phyloP scores from a whole-genome alignment of 1,139 yeast genomes.

The Schwanniomyces etchellsii region DNA sequence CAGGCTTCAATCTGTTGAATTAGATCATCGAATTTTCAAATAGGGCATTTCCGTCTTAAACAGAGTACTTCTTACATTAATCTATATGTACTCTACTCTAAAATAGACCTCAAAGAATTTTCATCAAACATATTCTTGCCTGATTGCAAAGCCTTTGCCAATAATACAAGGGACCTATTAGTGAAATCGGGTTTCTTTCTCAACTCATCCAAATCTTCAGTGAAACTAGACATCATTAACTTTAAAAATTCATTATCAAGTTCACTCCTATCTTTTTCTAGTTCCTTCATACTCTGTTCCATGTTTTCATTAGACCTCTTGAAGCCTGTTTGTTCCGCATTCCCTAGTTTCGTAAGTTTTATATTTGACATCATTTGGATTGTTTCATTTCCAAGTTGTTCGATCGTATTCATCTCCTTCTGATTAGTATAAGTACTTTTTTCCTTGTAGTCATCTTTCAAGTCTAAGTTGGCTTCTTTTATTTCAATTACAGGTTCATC shows the following conservation, averaged over 20 bases:
- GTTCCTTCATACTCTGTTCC: conserved; percentile 17
- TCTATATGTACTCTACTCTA: no score
- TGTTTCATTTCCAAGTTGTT: neutral
- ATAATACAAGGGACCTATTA: conserved; percentile 50
- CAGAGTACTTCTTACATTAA: no score
- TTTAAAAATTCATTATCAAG: conserved; percentile 49
- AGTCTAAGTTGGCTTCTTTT: conserved; percentile 11
- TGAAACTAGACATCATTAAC: conserved; percentile 53
- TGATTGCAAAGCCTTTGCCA: conserved; percentile 63
- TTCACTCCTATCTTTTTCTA: conserved; percentile 29
- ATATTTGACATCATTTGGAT: conserved; percentile 12
- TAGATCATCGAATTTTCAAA: no score
- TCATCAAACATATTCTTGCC: conserved; percentile 64
- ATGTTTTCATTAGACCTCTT: conserved; percentile 12
- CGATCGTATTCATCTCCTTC: conserved; percentile 12
- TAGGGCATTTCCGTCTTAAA: no score
- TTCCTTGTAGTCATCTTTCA: conserved; percentile 17
- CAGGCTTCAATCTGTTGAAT: conserved; percentile 10
- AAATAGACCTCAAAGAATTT: conserved; percentile 46
- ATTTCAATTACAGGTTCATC: neutral
- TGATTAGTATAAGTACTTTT: no score
- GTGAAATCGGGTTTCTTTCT: conserved; percentile 63
- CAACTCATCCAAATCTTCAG: conserved; percentile 57
- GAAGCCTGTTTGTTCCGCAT: conserved; percentile 2
- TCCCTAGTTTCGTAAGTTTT: conserved; percentile 10